Base-by-base conservation (phyloP, 1,284 basidiomycete genomes). In the Ceratobasidium sp. region DNA sequence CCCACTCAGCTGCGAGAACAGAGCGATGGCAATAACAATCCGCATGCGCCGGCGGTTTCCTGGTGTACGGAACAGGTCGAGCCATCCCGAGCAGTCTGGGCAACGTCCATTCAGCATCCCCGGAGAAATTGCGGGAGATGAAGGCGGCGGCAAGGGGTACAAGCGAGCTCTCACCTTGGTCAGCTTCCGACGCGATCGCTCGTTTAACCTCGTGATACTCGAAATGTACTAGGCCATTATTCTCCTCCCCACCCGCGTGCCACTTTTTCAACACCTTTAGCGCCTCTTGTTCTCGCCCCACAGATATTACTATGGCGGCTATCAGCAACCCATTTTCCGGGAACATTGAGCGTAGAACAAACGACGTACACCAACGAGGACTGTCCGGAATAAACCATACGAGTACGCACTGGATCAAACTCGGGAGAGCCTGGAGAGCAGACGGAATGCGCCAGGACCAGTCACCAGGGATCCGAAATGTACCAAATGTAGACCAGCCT, bases 311-410 rank as follows among this genome's bases (percentile, higher is more conserved):
- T 56, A 43, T 72, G 88, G 88, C 2, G 29, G 86, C 83, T 48
- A 88, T 86, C 48, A 13, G 75, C 16, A 82, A 89, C 88, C 24
- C 22, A 86, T 83, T 79, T 43, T 88, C 89, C 79, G 16, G 4
- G 5, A 74, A 43, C 13, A 6, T 2, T 34, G n/a, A 27, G 39
- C 29, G 19, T 27, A 19, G 29, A 24, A n/a, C 5, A 59, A 51
- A 31, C 85, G 86, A 86, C 14, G 91, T 85, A 19, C 92, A 76
- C 81, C 81, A 83, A 59, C 82, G 79, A 24, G 82, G 82, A 9
- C 79, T 81, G 71, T 83, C 79, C 48, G 82, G 82, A 8, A 81
- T 76, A 73, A 81, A 75, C 77, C 79, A 78, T 74, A 82, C 78
- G 56, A 82, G 69, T 24, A 68, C 19, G 27, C 83, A 62, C 64